Evolutionary conservation across 2,329 filamentous ascomycete genomes (phyloP), one percentile per base, ranked within the genome.

Genomic region (Myriosclerotinia duriaeana): DNA sequence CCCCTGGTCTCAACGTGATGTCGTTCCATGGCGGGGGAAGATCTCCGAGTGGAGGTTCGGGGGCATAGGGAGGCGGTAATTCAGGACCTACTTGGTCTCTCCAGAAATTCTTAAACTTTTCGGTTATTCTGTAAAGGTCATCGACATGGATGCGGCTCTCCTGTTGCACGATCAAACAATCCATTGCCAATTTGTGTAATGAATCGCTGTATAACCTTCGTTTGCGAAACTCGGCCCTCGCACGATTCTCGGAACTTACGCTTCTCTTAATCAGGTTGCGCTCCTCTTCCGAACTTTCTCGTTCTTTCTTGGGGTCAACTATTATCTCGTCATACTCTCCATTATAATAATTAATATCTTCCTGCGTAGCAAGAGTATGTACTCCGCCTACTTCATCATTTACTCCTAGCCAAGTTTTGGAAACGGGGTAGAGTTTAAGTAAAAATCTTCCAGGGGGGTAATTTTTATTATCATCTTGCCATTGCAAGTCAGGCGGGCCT

Each of bases 291-390:
- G 44, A 22, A 15, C 12, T 22, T 8, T 6, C 14, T 26, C 17
- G 30, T 11, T 50, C 46, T 6, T 7, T 11, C 6, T 36, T n/a
- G 12, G n/a, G n/a, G 1, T 38, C 44, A 20, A 4, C 7, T 38
- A n/a, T 30, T 5, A 50, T 5, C 3, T 22, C 44, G 9, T 61
- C 58, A 3, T 38, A 61, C n/a, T 6, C 5, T 26, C 58, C 58
- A 38, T 20, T 50, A 15, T 20, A 61, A 36, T 12, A 61, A 14
- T 61, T 20, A 7, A 61, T 61, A 26, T 61, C 58, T 8, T 61
- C 58, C 50, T 50, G 44, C 8, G 46, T 61, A 52, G 58, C 58
- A 61, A 61, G 44, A 50, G 58, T 61, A 50, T 61, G 14, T 3
- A 61, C 58, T 26, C 34, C 30, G 12, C 58, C 58, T 22, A 2